phyloP scores from a whole-genome alignment of 2,329 filamentous ascomycete species.

The Ophiosphaerella korrae region DNA sequence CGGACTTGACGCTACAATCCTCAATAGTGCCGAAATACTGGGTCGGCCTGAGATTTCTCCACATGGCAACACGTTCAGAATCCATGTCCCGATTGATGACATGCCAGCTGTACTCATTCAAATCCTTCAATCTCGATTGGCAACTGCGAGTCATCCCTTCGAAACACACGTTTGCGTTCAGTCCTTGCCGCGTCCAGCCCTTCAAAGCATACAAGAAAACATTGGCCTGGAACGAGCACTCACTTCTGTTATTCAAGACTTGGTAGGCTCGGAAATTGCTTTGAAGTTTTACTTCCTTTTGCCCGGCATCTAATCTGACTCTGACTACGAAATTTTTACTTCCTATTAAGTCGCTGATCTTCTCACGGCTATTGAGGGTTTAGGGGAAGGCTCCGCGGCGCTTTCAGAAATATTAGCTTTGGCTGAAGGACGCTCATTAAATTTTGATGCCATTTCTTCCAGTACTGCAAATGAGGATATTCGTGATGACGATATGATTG shows the following conservation, averaged over 20 bases:
- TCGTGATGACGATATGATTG: background rate
- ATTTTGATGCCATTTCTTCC: no score
- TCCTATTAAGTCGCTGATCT: background rate
- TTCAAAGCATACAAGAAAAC: slow-evolving; percentile 5
- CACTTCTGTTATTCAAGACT: background rate
- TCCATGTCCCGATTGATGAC: background rate
- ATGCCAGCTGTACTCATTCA: slow-evolving; percentile 1
- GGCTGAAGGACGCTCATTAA: background rate
- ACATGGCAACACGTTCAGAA: no score
- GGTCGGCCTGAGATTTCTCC: no score
- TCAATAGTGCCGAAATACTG: no score
- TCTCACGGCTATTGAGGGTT: background rate
- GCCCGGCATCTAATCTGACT: background rate
- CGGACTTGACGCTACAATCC: no score
- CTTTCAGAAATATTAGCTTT: background rate
- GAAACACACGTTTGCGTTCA: slow-evolving; percentile 9
- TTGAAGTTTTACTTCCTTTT: slow-evolving; percentile 11
- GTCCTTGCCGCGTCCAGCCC: slow-evolving; percentile 1
- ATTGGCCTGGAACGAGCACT: background rate
- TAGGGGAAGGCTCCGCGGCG: background rate
- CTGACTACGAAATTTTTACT: background rate
- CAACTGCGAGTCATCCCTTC: background rate
- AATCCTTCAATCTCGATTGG: background rate
- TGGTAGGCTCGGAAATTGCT: background rate
- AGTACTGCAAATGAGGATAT: no score